These are phyloP conservation scores for Hura crepitans DNA, from an alignment of 441 rosid genomes.

Conservation along the genomic window DNA sequence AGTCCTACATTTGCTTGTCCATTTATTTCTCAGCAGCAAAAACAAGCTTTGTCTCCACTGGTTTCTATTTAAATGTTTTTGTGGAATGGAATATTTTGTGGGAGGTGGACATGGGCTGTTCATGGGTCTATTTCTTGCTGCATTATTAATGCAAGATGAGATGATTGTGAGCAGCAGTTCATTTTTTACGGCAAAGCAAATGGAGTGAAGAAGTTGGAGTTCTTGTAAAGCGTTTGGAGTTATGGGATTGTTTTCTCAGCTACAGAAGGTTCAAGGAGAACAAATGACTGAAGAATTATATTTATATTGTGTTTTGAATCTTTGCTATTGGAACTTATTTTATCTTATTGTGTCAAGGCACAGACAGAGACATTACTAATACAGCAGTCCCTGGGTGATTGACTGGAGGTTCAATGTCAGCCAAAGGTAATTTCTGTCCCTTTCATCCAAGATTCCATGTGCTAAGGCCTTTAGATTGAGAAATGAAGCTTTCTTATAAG, in stretches of 20 bases:
- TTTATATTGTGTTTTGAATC: background rate
- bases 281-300: background rate
- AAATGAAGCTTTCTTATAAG: constrained; percentile 1
- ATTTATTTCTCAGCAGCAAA: background rate
- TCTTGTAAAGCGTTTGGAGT: constrained; percentile 82
- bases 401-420: constrained; percentile 84
- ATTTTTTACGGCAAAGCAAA: constrained; percentile 64
- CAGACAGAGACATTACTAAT: constrained; percentile 80
- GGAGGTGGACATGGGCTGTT: constrained; percentile 87
- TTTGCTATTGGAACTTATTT: background rate
- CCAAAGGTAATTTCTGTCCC: constrained; percentile 30
- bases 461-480: background rate
- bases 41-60: background rate
- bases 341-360: constrained; percentile 41
- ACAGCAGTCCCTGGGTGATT: constrained; percentile 82
- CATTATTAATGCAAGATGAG: constrained; percentile 58
- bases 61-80: background rate
- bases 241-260: constrained; percentile 93
- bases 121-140: constrained; percentile 83
- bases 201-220: constrained; percentile 84
- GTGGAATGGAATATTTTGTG: constrained; percentile 31
- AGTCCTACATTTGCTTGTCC: background rate
- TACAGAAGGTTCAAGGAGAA: constrained; percentile 61
- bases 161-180: constrained; percentile 80
- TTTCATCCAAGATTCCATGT: background rate